phyloP scores from a whole-genome alignment of 208 protist genomes.

The Leishmania turanica region DNA sequence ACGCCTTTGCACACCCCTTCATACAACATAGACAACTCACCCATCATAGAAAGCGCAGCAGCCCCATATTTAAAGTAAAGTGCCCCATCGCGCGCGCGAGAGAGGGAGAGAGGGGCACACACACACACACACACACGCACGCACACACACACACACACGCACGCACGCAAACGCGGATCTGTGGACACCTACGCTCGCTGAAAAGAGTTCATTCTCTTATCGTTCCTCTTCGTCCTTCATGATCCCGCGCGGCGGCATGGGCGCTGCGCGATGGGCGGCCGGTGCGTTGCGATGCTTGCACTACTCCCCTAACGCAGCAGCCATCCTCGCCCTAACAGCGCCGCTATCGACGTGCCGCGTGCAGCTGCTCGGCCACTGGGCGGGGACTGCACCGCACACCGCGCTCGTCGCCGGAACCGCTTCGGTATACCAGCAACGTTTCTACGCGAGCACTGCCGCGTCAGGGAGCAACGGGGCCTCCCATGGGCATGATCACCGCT shows the following conservation, averaged over 20 bases:
- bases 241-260: background rate
- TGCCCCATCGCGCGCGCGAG: background rate
- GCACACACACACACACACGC: background rate
- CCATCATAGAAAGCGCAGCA: background rate
- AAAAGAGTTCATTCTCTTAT: too few relatives aligned
- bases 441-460: conserved; percentile 9
- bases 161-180: background rate
- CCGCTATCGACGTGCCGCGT: background rate
- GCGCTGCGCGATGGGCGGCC: background rate
- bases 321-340: background rate
- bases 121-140: background rate
- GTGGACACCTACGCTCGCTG: background rate
- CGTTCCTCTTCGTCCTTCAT: background rate
- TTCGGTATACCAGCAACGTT: background rate
- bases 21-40: conserved; percentile 1
- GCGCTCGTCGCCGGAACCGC: background rate
- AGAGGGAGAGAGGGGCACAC: background rate
- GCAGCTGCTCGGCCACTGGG: background rate
- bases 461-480: conserved; percentile 1
- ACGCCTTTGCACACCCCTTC: background rate
- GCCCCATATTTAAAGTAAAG: background rate
- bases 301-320: background rate
- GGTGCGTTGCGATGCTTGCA: background rate
- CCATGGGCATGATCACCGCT: conserved; percentile 9
- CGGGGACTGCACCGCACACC: background rate